These are phyloP conservation scores for Zostera marina DNA, from an alignment of 116 monocot genomes.

Conservation along the genomic window DNA sequence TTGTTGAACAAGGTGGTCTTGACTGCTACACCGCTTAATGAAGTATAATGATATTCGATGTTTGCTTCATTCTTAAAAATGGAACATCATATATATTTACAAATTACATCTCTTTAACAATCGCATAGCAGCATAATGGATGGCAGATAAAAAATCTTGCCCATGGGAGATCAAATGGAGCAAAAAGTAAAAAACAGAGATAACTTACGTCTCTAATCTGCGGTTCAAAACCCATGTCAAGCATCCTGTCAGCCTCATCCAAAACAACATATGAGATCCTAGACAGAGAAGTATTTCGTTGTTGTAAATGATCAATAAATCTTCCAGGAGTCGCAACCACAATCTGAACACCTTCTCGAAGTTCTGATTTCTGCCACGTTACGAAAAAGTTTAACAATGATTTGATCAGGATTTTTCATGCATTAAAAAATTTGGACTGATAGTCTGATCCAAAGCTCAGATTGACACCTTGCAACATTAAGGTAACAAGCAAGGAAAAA, in stretches of 20 bases:
- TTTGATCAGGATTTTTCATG: background rate
- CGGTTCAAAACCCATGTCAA: conserved; percentile 65
- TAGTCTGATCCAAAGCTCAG: background rate
- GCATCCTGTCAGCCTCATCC: conserved; percentile 60
- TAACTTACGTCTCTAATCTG: conserved; percentile 46
- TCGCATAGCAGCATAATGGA: too few relatives aligned
- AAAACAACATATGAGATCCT: conserved; percentile 56
- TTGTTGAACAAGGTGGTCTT: too few relatives aligned
- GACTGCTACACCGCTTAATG: too few relatives aligned
- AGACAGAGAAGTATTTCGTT: conserved; percentile 48
- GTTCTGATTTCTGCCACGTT: conserved; percentile 30
- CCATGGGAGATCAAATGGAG: background rate
- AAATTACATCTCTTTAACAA: too few relatives aligned
- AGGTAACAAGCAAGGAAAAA: background rate
- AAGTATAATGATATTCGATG: too few relatives aligned
- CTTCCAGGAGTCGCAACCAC: conserved; percentile 63
- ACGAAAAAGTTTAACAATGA: background rate
- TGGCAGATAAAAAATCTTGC: too few relatives aligned
- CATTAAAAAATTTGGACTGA: background rate
- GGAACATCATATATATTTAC: too few relatives aligned
- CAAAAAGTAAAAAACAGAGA: background rate
- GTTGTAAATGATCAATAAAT: conserved; percentile 63
- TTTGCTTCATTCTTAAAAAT: too few relatives aligned
- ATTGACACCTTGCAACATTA: background rate
- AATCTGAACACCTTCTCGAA: conserved; percentile 47